A percentile compares a stretch with the other conserved stretches of the same genome.
Conservation (phyloP, 1,284 basidiomycete genomes). For the Naganishia liquefaciens region DNA sequence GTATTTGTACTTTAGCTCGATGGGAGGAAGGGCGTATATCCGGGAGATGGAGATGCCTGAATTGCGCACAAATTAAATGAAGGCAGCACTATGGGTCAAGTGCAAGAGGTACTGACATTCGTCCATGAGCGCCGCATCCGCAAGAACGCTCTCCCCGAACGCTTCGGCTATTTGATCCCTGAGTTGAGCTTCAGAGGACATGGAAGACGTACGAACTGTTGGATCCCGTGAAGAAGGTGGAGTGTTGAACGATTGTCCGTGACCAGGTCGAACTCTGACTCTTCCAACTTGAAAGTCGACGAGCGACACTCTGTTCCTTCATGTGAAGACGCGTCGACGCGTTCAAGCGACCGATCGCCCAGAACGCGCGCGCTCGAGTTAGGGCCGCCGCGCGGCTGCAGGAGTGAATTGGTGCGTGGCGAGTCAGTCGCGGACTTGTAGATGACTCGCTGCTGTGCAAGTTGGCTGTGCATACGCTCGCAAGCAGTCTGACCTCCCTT, state of each 20-base stretch:
- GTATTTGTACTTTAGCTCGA: conserved; percentile 56
- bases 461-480: too few relatives aligned
- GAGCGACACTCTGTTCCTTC: not conserved
- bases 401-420: too few relatives aligned
- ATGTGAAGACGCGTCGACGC: conserved; percentile 9
- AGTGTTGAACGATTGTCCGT: not conserved
- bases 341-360: not conserved
- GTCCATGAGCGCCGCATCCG: conserved; percentile 7
- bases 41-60: conserved; percentile 51
- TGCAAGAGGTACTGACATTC: conserved; percentile 7
- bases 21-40: conserved; percentile 49
- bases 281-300: too few relatives aligned
- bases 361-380: conserved; percentile 12
- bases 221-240: not conserved
- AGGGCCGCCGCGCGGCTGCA: too few relatives aligned
- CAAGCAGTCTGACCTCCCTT: too few relatives aligned
- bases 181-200: conserved; percentile 15
- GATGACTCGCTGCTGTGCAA: too few relatives aligned
- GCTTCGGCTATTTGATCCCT: conserved; percentile 5
- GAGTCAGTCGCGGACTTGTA: too few relatives aligned
- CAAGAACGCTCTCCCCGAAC: conserved; percentile 2
- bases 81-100: not conserved
- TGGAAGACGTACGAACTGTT: not conserved
- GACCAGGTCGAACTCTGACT: not conserved
- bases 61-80: not conserved